These are phyloP conservation scores for Cyathus striatus DNA, from an alignment of 768 basidiomycete genomes.

Conservation along the genomic window DNA sequence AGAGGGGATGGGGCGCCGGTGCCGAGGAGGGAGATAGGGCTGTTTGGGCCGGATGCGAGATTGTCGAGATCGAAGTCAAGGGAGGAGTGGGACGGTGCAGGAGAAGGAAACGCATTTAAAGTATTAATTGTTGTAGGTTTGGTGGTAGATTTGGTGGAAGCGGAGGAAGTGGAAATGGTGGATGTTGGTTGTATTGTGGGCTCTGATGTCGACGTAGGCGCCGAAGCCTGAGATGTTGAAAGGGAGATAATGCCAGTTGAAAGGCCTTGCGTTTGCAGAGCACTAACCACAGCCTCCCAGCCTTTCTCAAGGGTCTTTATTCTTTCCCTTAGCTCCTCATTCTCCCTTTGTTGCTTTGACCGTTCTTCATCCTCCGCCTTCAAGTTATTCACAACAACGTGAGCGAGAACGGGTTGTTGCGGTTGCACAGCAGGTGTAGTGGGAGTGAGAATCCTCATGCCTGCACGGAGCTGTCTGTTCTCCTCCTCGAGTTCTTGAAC, in stretches of 20 bases:
- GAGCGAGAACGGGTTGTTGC: slow-evolving; percentile 21
- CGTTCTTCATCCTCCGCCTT: slow-evolving; percentile 35
- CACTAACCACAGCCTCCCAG: slow-evolving; percentile 78
- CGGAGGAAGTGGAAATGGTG: slow-evolving; percentile 21
- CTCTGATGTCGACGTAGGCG: slow-evolving; percentile 18
- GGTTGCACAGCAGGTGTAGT: too few species aligned
- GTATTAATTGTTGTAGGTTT: too few species aligned
- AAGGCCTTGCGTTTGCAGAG: slow-evolving; percentile 64
- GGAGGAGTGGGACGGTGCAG: slow-evolving; percentile 36
- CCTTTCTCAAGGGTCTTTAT: slow-evolving; percentile 76
- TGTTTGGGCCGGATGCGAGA: too few species aligned
- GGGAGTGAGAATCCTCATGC: slow-evolving; percentile 24
- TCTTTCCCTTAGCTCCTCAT: slow-evolving; percentile 69
- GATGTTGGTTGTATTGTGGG: slow-evolving; percentile 11
- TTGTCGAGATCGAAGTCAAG: slow-evolving; percentile 21
- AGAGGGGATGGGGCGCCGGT: too few species aligned
- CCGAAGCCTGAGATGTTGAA: slow-evolving; percentile 15
- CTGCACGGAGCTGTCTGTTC: slow-evolving; percentile 69
- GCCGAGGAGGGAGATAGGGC: too few species aligned
- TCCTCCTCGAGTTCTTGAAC: slow-evolving; percentile 79
- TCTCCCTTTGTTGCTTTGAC: slow-evolving; percentile 59
- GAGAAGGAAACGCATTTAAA: slow-evolving; percentile 27
- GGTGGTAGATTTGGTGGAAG: slow-evolving; percentile 20
- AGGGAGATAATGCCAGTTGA: slow-evolving; percentile 34
- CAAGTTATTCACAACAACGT: slow-evolving; percentile 13